Conservation (phyloP, 108 stramenopile genomes). For the Fragilaria crotonensis region DNA sequence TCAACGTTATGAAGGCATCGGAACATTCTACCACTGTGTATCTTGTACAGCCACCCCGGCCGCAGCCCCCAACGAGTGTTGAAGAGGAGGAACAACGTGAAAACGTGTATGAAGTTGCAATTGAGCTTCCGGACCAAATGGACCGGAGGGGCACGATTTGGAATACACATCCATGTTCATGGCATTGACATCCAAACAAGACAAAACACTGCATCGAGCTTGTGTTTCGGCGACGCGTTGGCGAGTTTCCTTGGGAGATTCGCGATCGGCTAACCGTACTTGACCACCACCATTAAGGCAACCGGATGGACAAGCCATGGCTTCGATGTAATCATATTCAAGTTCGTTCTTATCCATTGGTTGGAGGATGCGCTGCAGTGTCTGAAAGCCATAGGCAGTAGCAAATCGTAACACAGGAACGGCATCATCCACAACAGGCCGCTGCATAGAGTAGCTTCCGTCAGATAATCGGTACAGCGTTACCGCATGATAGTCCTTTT, state of each 20-base stretch:
- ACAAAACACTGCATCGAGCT: neutral
- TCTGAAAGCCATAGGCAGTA: constrained; percentile 94
- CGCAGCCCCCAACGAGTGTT: constrained; percentile 65
- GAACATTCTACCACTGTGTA: constrained; percentile 66
- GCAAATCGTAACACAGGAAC: constrained; percentile 77
- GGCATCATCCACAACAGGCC: neutral
- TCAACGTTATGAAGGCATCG: too few species aligned
- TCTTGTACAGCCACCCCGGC: constrained; percentile 73
- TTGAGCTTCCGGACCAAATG: constrained; percentile 18
- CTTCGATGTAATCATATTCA: constrained; percentile 84
- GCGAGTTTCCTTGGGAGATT: constrained; percentile 76
- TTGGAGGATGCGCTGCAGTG: constrained; percentile 83
- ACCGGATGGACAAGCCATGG: constrained; percentile 97
- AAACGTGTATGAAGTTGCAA: constrained; percentile 49
- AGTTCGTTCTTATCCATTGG: constrained; percentile 8
- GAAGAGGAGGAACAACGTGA: constrained; percentile 79
- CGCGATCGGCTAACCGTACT: constrained; percentile 34
- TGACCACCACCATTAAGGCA: constrained; percentile 98
- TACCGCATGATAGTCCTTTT: constrained; percentile 51
- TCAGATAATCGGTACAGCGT: constrained; percentile 40
- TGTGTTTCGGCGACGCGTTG: constrained; percentile 43
- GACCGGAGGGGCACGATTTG: neutral
- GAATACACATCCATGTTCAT: neutral
- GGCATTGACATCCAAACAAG: neutral
- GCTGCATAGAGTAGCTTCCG: constrained; percentile 33